These are phyloP conservation scores for Cercospora janseana DNA, from an alignment of 2,329 filamentous ascomycete species.

Conservation along the genomic window DNA sequence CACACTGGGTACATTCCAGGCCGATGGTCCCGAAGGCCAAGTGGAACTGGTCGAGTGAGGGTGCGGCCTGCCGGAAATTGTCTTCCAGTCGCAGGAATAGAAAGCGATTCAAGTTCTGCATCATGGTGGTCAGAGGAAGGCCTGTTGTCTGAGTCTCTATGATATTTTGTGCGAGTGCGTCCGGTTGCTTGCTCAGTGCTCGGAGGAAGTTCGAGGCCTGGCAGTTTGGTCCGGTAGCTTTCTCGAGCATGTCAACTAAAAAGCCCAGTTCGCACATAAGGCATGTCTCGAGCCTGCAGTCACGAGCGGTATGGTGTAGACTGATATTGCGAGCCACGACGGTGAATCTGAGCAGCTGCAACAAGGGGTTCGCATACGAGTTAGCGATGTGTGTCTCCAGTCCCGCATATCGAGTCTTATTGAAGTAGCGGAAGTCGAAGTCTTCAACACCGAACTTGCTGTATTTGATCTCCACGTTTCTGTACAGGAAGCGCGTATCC, in stretches of 20 bases:
- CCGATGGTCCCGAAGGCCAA: conserved; percentile 70
- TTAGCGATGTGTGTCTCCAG: conserved; percentile 96
- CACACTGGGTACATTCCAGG: conserved; percentile 73
- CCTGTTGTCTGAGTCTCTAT: conserved; percentile 79
- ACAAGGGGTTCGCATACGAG: conserved; percentile 87
- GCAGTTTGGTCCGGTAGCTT: conserved; percentile 88
- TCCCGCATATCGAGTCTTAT: conserved; percentile 86
- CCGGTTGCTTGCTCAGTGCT: conserved; percentile 78
- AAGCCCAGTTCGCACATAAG: conserved; percentile 93
- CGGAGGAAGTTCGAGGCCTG: conserved; percentile 95
- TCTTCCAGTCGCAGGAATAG: conserved; percentile 70
- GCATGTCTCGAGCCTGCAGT: conserved; percentile 79
- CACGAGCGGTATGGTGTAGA: conserved; percentile 81
- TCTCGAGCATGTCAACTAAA: conserved; percentile 96
- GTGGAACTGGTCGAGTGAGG: conserved; percentile 62
- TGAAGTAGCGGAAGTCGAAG: conserved; percentile 97
- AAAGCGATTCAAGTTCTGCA: conserved; percentile 83
- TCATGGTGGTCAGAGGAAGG: conserved; percentile 72
- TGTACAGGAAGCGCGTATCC: conserved; percentile 84
- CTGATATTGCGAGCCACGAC: conserved; percentile 84
- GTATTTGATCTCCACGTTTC: conserved; percentile 96
- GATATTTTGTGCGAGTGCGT: conserved; percentile 72
- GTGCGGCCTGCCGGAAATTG: conserved; percentile 60
- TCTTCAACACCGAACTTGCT: conserved; percentile 99
- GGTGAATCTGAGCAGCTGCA: conserved; percentile 90